Base-by-base conservation (phyloP, 179 eudicot species). In the Spinacia oleracea region DNA sequence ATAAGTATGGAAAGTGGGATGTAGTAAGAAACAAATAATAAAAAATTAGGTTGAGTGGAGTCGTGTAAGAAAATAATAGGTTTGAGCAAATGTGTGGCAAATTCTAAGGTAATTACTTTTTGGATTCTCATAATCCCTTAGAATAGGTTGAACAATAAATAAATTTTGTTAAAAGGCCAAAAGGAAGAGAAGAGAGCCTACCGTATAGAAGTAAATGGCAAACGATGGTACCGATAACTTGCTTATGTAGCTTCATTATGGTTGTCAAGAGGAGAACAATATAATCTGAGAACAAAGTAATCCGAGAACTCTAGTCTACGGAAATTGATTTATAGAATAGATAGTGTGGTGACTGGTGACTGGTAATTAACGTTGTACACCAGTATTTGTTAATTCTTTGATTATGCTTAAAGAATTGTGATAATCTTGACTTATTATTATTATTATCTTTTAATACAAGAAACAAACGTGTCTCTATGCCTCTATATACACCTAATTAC, bases 391-490 rank as follows among this genome's bases (percentile, higher is more conserved):
- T 31, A 23, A 59, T 77, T 63, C 85, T 83, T 91, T 63, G 87
- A 88, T 88, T 89, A 60, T 68, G 81, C 89, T 87, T 80, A 74
- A 91, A 88, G 90, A 75, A 23, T 80, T 78, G 69, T 78, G 74
- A 72, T 60, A 72, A 72, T 60, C 67, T 55, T 48, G 4, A 63
- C 68, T 45, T 70, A 38, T 70, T 45, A 68, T 68, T 45, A 68
- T 68, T 2, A 38, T 66, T 27, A 56, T 77, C 86, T 83, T 85
- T 66, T 31, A 75, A 66, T 35, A 7, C 46, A 83, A 83, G 86
- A 4, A 59, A 78, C 5, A n/a, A 12, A n/a, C 59, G 65, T 74
- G 70, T 71, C 64, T 27, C 10, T 78, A 23, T 74, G 70, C 64
- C 64, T 27, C 10, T 78, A 35, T 40, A 9, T 7, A 64, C 40